These are phyloP conservation scores for Ceratocystis eucalypticola DNA, from an alignment of 2,329 filamentous ascomycete genomes.

Conservation along the genomic window DNA sequence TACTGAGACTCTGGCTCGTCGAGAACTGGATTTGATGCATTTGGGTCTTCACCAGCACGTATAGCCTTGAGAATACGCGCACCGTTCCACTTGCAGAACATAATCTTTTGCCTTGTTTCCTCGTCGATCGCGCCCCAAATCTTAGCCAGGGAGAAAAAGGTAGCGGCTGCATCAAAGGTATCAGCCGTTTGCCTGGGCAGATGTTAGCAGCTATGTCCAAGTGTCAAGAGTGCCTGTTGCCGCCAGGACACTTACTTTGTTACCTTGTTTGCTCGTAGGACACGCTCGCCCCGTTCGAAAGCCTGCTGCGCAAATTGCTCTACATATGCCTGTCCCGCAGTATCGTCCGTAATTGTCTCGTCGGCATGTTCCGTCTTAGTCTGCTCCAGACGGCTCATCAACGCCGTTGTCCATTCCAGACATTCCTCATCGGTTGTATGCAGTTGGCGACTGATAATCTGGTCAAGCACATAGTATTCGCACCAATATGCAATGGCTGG, in stretches of 20 bases:
- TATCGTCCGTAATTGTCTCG: slow-evolving; percentile 73
- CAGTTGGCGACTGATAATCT: slow-evolving; percentile 69
- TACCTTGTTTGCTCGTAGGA: slow-evolving; percentile 69
- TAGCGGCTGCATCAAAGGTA: slow-evolving; percentile 83
- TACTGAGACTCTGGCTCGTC: slow-evolving; percentile 36
- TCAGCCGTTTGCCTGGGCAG: slow-evolving; percentile 67
- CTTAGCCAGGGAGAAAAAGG: slow-evolving; percentile 76
- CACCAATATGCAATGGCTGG: slow-evolving; percentile 93
- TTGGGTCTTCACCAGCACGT: slow-evolving; percentile 82
- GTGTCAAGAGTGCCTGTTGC: not conserved
- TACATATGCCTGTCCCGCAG: slow-evolving; percentile 77
- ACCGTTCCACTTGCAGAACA: slow-evolving; percentile 93
- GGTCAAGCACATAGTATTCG: slow-evolving; percentile 85
- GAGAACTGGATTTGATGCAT: slow-evolving; percentile 61
- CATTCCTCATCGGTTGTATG: slow-evolving; percentile 68
- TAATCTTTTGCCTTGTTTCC: slow-evolving; percentile 75
- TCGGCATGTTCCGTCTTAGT: slow-evolving; percentile 58
- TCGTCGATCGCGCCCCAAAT: slow-evolving; percentile 68
- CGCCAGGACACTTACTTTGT: slow-evolving; percentile 44
- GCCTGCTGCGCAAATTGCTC: slow-evolving; percentile 89
- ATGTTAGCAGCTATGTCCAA: not conserved
- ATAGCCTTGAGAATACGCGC: slow-evolving; percentile 80
- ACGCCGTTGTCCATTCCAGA: slow-evolving; percentile 61
- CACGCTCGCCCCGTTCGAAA: slow-evolving; percentile 69
- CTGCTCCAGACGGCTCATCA: slow-evolving; percentile 87